Base-by-base conservation (phyloP, 169 alveolate species). In the Toxoplasma gondii region DNA sequence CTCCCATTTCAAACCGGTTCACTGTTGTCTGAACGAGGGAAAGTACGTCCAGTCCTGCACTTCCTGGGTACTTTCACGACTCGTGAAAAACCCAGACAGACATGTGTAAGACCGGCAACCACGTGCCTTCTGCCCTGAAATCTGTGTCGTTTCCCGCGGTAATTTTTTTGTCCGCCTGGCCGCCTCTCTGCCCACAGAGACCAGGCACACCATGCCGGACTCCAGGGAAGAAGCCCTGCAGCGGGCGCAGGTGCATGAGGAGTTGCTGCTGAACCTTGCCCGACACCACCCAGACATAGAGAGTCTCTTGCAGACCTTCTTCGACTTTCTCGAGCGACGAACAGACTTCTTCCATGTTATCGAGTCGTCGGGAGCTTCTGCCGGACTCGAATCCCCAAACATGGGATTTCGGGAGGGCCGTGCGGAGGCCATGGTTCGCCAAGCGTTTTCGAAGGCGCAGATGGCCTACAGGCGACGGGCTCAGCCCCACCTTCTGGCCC, bases 371-470 rank as follows among this genome's bases (percentile, higher is more conserved):
- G 45, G 84, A 7, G 45, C 22, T 38, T 12, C 49, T 2, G 17
- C 84, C 45, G 44, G 44, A 38, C 36, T 24, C 88, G 97, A 95
- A 96, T 98, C 97, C 45, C 98, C 97, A 88, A 96, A 97, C 45
- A 97, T 98, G 98, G 99, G 99, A 45, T 98, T 98, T 95, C 97
- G 98, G 34, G 98, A 98, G 36, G 98, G 98, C 27, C 96, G 95
- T 31, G 98, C 98, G 0, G 97, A 97, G 92, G 96, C 95, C 43
- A 97, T 98, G 96, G 97, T 97, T 69, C 74, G 70, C 36, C 84
- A 69, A 19, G 58, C 82, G 27, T 92, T 92, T 45, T 34, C 36
- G 17, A 24, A 45, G 58, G 83, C 88, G 43, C 95, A 92, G 92
- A 87, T 69, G 49, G 7, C 10, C 39, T 92, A 92, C 81, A 41